A percentile compares a stretch with the other conserved stretches of the same genome.
Conservation (phyloP, 306 rosid species). For the Citrullus colocynthis region DNA sequence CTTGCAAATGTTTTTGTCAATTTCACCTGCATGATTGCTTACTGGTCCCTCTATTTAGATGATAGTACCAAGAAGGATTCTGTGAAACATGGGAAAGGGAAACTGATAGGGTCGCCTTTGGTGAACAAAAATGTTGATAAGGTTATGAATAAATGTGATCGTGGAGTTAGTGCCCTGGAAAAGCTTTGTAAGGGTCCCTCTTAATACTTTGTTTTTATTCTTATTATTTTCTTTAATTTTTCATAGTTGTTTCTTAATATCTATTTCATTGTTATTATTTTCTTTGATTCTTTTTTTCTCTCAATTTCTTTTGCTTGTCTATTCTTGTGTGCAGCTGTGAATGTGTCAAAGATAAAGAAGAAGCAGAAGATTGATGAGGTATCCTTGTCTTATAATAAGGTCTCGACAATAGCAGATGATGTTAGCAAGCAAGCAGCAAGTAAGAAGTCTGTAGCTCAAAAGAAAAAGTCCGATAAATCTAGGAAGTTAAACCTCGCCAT, state of each 20-base stretch:
- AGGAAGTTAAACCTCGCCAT: slow-evolving; percentile 43
- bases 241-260: neutral
- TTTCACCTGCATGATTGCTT: slow-evolving; percentile 5
- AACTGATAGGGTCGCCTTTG: slow-evolving; percentile 10
- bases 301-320: slow-evolving; percentile 7
- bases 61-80: slow-evolving; percentile 10
- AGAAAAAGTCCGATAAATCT: slow-evolving; percentile 32
- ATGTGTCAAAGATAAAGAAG: slow-evolving; percentile 49
- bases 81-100: slow-evolving; percentile 20
- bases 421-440: slow-evolving; percentile 30
- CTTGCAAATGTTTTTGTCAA: neutral
- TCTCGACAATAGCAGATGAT: slow-evolving; percentile 33
- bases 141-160: slow-evolving; percentile 17
- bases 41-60: slow-evolving; percentile 20
- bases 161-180: slow-evolving; percentile 19
- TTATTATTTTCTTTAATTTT: neutral
- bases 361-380: slow-evolving; percentile 29
- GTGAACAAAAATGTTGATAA: slow-evolving; percentile 20
- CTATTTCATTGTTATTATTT: slow-evolving; percentile 1
- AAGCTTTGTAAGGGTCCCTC: slow-evolving; percentile 19
- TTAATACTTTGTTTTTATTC: neutral
- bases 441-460: slow-evolving; percentile 23
- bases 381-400: slow-evolving; percentile 35
- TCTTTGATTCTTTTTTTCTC: neutral
- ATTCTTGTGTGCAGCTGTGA: slow-evolving; percentile 33